These are phyloP conservation scores for Fusarium nelsonii DNA, from an alignment of 2,329 filamentous ascomycete species.

Conservation along the genomic window DNA sequence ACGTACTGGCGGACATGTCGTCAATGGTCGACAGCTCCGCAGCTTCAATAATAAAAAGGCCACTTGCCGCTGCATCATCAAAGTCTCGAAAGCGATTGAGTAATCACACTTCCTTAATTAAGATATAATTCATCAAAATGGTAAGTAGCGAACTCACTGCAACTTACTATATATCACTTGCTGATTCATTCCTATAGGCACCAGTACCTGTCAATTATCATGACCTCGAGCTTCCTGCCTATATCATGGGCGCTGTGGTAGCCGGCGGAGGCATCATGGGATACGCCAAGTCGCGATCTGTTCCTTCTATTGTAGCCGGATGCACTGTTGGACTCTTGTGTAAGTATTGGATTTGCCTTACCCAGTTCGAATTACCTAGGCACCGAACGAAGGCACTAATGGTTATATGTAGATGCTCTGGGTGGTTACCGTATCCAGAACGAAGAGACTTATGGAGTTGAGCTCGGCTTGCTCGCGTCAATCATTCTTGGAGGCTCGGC, in stretches of 20 bases:
- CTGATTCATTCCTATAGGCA: constrained; percentile 22
- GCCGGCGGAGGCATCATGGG: constrained; percentile 89
- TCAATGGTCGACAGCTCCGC: constrained; percentile 34
- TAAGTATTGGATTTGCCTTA: constrained; percentile 53
- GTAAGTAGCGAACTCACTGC: not conserved
- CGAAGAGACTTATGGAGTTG: constrained; percentile 82
- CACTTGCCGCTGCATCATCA: constrained; percentile 4
- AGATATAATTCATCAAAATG: constrained; percentile 11
- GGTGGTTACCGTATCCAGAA: constrained; percentile 85
- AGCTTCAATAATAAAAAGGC: constrained; percentile 2
- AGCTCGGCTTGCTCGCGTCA: constrained; percentile 89
- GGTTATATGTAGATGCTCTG: constrained; percentile 69
- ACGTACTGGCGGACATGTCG: constrained; percentile 32
- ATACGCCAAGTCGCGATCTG: constrained; percentile 84
- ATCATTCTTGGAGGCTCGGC: constrained; percentile 85
- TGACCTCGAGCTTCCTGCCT: constrained; percentile 70
- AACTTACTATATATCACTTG: no score
- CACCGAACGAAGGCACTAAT: not conserved
- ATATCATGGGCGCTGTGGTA: constrained; percentile 83
- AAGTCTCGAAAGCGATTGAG: not conserved
- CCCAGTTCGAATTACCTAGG: not conserved
- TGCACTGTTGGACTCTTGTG: constrained; percentile 79
- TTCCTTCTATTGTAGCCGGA: constrained; percentile 89
- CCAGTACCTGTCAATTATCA: constrained; percentile 29
- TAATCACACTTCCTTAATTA: not conserved